A percentile compares a stretch with the other conserved stretches of the same genome.
Evolutionary conservation across 2,329 filamentous ascomycete species (phyloP).

Genomic region (Colletotrichum navitas): DNA sequence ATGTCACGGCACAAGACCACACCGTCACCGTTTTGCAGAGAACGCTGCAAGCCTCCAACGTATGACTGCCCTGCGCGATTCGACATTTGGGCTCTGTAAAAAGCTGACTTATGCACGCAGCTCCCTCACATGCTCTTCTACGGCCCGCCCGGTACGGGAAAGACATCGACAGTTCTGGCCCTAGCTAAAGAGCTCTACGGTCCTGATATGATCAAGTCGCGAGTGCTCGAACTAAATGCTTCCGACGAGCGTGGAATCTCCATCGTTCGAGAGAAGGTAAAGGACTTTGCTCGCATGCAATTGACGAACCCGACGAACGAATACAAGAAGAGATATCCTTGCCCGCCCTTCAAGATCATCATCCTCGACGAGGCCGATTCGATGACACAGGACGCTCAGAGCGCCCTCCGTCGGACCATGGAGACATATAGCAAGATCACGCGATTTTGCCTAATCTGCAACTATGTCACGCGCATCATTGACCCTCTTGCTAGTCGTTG

Average conservation of each 20-base stretch:
- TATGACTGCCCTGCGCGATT: conserved; percentile 53
- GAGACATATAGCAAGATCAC: conserved; percentile 98
- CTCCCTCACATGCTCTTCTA: conserved; percentile 99
- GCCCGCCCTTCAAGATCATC: conserved; percentile 98
- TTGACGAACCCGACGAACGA: conserved; percentile 83
- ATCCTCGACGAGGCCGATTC: conserved; percentile 98
- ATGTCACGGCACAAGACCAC: conserved; percentile 98
- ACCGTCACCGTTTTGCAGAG: conserved; percentile 93
- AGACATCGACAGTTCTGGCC: conserved; percentile 97
- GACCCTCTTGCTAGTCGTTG: conserved; percentile 94
- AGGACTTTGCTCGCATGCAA: conserved; percentile 96
- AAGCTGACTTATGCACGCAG: conserved; percentile 53
- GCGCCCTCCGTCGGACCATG: conserved; percentile 93
- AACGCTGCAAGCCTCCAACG: conserved; percentile 94
- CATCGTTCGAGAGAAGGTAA: conserved; percentile 98
- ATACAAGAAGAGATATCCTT: conserved; percentile 82
- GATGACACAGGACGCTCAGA: conserved; percentile 99
- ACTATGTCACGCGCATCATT: conserved; percentile 98
- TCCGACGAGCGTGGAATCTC: conserved; percentile 98
- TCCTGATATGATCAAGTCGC: conserved; percentile 89
- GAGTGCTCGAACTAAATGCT: conserved; percentile 98
- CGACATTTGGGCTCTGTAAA: neutral
- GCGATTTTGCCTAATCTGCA: conserved; percentile 96
- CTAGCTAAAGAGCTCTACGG: conserved; percentile 98
- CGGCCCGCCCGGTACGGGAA: conserved; percentile 95